Evolutionary conservation across 1,284 basidiomycete species (phyloP).

Genomic region (Ustilago tritici): DNA sequence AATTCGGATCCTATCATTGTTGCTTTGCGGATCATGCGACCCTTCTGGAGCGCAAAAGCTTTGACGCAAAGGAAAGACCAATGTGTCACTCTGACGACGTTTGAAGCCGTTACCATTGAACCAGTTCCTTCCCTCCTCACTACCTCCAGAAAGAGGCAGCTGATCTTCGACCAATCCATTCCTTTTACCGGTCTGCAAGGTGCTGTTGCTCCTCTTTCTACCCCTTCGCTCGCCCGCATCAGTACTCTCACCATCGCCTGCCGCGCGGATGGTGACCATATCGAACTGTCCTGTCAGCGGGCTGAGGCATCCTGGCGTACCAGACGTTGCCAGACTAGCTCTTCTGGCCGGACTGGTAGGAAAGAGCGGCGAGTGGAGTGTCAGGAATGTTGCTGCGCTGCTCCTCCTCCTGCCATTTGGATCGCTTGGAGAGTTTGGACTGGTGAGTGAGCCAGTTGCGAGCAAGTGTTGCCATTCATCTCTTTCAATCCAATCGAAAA

Average conservation of each 20-base stretch:
- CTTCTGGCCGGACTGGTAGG: constrained; percentile 19
- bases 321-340: neutral
- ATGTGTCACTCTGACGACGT: constrained; percentile 20
- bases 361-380: constrained; percentile 17
- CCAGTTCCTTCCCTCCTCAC: constrained; percentile 4
- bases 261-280: neutral
- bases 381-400: constrained; percentile 22
- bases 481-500: constrained; percentile 47
- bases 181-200: neutral
- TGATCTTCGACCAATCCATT: constrained; percentile 14
- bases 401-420: constrained; percentile 11
- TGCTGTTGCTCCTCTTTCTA: constrained; percentile 28
- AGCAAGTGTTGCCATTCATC: constrained; percentile 40
- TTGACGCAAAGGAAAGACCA: neutral
- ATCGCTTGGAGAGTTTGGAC: constrained; percentile 3
- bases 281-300: constrained; percentile 10
- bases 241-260: neutral
- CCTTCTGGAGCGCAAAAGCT: neutral
- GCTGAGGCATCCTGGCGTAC: constrained; percentile 6
- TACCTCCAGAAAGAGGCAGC: neutral
- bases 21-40: neutral
- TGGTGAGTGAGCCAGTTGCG: constrained; percentile 9
- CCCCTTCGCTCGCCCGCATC: constrained; percentile 18
- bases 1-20: constrained; percentile 19
- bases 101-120: constrained; percentile 9